A percentile compares a stretch with the other conserved stretches of the same genome.
phyloP scores from a whole-genome alignment of 1,284 basidiomycete genomes.

The Microbotryomycetes sp. region DNA sequence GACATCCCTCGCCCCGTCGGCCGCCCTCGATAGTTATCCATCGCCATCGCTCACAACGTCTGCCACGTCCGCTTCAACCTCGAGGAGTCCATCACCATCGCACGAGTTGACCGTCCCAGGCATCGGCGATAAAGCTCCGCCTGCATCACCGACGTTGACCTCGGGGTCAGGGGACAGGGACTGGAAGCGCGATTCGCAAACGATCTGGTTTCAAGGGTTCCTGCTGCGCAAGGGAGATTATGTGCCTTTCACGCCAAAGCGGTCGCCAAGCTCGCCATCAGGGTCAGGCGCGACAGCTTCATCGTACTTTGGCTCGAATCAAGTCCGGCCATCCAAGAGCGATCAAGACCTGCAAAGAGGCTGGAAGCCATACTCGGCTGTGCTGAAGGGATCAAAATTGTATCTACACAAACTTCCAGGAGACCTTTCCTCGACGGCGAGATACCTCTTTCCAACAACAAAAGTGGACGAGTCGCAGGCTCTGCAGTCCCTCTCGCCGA shows the following conservation, averaged over 20 bases:
- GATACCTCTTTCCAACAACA: conserved; percentile 61
- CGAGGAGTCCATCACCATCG: conserved; percentile 24
- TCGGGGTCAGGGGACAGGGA: conserved; percentile 36
- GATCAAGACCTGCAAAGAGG: conserved; percentile 49
- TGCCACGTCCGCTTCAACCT: conserved; percentile 13
- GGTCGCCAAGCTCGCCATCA: neutral
- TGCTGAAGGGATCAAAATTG: conserved; percentile 68
- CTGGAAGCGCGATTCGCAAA: conserved; percentile 61
- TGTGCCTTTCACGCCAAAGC: conserved; percentile 33
- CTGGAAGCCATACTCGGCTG: conserved; percentile 75
- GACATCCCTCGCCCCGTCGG: neutral
- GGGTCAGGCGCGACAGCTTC: neutral
- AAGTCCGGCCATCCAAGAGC: conserved; percentile 31
- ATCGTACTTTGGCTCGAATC: neutral
- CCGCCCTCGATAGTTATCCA: conserved; percentile 1
- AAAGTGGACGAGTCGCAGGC: conserved; percentile 48
- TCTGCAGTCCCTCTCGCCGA: neutral
- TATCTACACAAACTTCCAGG: conserved; percentile 72
- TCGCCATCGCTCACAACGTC: conserved; percentile 5
- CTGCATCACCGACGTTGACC: conserved; percentile 13
- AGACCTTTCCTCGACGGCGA: conserved; percentile 46
- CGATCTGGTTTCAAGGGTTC: conserved; percentile 63
- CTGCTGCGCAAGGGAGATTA: conserved; percentile 60
- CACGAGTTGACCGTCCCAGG: neutral
- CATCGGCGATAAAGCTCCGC: conserved; percentile 6